phyloP scores from a whole-genome alignment of 2,329 filamentous ascomycete species.

The Apiospora malaysiana region DNA sequence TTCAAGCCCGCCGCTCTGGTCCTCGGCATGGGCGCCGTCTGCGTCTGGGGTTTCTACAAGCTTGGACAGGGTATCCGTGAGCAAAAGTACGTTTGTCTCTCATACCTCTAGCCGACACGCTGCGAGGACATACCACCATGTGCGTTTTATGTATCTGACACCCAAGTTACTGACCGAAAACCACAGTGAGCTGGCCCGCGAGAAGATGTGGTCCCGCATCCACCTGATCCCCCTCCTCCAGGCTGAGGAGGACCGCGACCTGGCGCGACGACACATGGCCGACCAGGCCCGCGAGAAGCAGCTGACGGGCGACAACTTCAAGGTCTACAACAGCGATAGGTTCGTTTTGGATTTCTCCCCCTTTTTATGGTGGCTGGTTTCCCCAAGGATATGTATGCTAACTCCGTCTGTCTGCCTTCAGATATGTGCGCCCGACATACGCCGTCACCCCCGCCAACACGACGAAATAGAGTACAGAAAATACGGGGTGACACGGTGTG shows the following conservation, averaged over 20 bases:
- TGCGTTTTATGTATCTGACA: neutral
- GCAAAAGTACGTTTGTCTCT: conserved; percentile 88
- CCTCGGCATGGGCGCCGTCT: conserved; percentile 75
- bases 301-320: conserved; percentile 81
- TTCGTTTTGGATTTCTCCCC: conserved; percentile 50
- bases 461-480: conserved; percentile 55
- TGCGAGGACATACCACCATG: too few species aligned
- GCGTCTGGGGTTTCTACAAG: conserved; percentile 92
- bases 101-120: too few species aligned
- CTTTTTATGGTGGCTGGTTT: neutral
- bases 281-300: conserved; percentile 91
- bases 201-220: conserved; percentile 98
- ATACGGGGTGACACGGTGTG: neutral
- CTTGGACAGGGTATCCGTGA: conserved; percentile 83
- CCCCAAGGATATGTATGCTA: neutral
- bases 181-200: conserved; percentile 84
- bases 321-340: conserved; percentile 89
- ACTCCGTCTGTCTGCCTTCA: conserved; percentile 40
- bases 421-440: conserved; percentile 83
- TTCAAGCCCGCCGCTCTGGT: conserved; percentile 86
- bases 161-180: neutral
- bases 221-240: conserved; percentile 92
- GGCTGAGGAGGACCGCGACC: conserved; percentile 95
- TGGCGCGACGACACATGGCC: conserved; percentile 84
- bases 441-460: conserved; percentile 70